A percentile compares a stretch with the other conserved stretches of the same genome.
phyloP scores from a whole-genome alignment of 306 rosid genomes.

The Clitoria ternatea region DNA sequence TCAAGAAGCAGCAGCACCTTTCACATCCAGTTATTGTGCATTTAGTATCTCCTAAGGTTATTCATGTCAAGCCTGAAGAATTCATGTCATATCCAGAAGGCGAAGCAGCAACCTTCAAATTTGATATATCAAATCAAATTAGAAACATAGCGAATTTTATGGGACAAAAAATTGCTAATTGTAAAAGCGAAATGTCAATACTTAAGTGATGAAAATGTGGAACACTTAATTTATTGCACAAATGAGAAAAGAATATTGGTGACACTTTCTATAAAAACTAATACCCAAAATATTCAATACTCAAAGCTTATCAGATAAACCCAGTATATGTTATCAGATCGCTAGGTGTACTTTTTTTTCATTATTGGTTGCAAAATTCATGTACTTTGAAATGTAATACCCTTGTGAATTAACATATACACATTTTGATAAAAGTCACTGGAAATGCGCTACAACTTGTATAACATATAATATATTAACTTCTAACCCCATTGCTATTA shows the following conservation, averaged over 20 bases:
- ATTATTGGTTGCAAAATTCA: not conserved
- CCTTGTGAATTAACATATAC: not conserved
- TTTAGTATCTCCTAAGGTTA: no score
- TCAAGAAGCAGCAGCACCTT: no score
- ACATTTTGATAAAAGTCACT: not conserved
- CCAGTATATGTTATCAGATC: no score
- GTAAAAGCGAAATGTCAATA: not conserved
- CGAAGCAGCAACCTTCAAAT: constrained; percentile 47
- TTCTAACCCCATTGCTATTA: no score
- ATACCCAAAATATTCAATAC: not conserved
- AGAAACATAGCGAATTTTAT: constrained; percentile 1
- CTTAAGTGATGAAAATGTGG: constrained; percentile 11
- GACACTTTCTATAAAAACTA: not conserved
- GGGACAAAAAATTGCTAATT: not conserved
- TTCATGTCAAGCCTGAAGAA: no score
- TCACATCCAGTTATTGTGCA: no score
- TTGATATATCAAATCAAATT: constrained; percentile 28
- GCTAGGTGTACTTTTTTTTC: not conserved
- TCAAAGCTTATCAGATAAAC: not conserved
- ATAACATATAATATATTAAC: no score
- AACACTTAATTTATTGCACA: not conserved
- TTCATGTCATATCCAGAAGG: constrained; percentile 52
- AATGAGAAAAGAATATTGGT: not conserved
- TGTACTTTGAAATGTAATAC: not conserved
- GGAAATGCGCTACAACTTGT: no score